Evolutionary conservation across 176 grass and related monocot genomes (phyloP), one percentile per base, ranked within the genome.

Genomic region (Panicum miliaceum): DNA sequence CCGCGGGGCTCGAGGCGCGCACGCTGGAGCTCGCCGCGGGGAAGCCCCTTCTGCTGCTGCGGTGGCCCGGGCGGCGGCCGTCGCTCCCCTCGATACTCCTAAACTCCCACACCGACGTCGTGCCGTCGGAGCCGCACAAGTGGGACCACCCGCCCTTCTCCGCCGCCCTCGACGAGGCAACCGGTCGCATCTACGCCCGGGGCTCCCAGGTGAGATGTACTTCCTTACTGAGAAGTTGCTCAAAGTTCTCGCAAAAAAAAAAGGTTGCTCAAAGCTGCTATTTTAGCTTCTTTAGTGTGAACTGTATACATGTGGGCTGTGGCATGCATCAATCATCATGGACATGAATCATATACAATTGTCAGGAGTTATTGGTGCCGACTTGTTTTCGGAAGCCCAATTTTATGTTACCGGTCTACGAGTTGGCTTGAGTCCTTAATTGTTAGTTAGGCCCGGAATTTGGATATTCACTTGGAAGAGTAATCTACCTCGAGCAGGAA

Each of bases 71-170:
- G 14, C 86, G 80, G 64, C 62, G 65, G 71, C 81, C 83, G 50
- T 83, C 89, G 45, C 89, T 95, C 66, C 91, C 91, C 25, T 93
- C 89, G 3, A 14, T 98, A 23, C 93, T 98, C 32, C 84, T 98
- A 81, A 98, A 96, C 85, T 98, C 93, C 43, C 96, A 98, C 81
- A 98, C 96, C 41, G 96, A 98, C 71, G 96, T 98, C 68, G 96
- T 98, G 27, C 93, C 96, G 34, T 88, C 88, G 25, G 96, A 98
- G 68, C 85, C 91, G 48, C 86, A 84, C 81, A 98, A 98, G 87
- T 98, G 96, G 96, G 42, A 81, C 13, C 93, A 98, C 77, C 87
- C 75, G 37, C 96, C 96, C 60, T 95, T 98, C 65, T 96, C 96
- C 50, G 96, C 93, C 15, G 78, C 83, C 19, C 85, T 99, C 22